Percentiles rank a stretch among this genome's conserved stretches.
phyloP scores from a whole-genome alignment of 2,329 filamentous ascomycete genomes.

The Cladosporium colombiae region DNA sequence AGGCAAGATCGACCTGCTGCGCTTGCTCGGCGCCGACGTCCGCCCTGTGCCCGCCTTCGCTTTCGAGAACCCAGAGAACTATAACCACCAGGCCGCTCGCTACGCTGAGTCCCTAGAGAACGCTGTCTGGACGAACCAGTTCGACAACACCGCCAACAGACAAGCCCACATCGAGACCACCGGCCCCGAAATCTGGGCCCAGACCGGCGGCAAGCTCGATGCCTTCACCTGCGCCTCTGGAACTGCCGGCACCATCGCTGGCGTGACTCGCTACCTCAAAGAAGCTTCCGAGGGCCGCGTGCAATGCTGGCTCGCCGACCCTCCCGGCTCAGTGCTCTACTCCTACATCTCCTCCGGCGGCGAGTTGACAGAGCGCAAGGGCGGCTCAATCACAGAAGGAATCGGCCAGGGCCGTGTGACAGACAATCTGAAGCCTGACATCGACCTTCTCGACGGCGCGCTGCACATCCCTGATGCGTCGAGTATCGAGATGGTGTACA shows the following conservation, averaged over 20 bases:
- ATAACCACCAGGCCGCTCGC: slow-evolving; percentile 91
- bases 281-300: slow-evolving; percentile 74
- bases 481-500: slow-evolving; percentile 96
- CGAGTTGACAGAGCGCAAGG: slow-evolving; percentile 75
- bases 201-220: slow-evolving; percentile 82
- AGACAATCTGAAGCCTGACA: slow-evolving; percentile 86
- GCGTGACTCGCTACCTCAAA: slow-evolving; percentile 86
- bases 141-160: slow-evolving; percentile 93
- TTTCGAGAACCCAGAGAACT: slow-evolving; percentile 93
- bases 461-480: slow-evolving; percentile 86
- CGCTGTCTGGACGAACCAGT: slow-evolving; percentile 98
- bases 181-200: slow-evolving; percentile 94
- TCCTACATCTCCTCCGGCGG: slow-evolving; percentile 86
- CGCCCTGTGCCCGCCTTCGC: slow-evolving; percentile 94
- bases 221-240: slow-evolving; percentile 96
- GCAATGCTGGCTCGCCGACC: slow-evolving; percentile 88
- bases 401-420: slow-evolving; percentile 96
- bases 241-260: slow-evolving; percentile 87
- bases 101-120: slow-evolving; percentile 86
- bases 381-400: slow-evolving; percentile 92
- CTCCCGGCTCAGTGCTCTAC: slow-evolving; percentile 89
- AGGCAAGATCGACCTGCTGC: slow-evolving; percentile 92
- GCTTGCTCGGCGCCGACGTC: slow-evolving; percentile 89
- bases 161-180: slow-evolving; percentile 96
- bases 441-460: slow-evolving; percentile 80